Percentiles rank a stretch among this genome's conserved stretches.
Conservation (phyloP, 2,329 filamentous ascomycete genomes). For the Claviceps lovelessii region DNA sequence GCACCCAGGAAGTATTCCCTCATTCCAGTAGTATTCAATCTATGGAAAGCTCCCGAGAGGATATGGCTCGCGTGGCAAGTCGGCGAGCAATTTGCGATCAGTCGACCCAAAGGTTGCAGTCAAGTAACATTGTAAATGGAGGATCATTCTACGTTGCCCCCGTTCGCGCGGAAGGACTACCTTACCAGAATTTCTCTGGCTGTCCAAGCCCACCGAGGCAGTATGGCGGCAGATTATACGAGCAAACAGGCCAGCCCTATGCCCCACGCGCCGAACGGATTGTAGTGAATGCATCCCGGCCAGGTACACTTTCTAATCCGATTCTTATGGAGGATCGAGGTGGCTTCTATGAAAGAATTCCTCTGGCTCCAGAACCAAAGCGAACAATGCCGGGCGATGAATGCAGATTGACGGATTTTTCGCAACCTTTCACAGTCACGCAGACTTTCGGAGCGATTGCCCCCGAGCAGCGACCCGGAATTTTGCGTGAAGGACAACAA, state of each 20-base stretch:
- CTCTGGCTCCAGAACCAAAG: neutral
- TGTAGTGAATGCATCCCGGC: slow-evolving; percentile 17
- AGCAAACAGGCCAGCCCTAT: slow-evolving; percentile 7
- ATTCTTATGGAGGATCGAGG: slow-evolving; percentile 27
- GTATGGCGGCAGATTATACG: slow-evolving; percentile 7
- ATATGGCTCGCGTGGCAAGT: neutral
- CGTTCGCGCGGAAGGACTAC: neutral
- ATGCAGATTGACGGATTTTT: neutral
- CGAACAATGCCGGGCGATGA: neutral
- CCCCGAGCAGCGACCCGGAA: slow-evolving; percentile 11
- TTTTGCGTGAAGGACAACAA: slow-evolving; percentile 9
- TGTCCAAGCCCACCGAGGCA: slow-evolving; percentile 1
- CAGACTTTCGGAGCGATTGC: slow-evolving; percentile 7
- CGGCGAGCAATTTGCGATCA: slow-evolving; percentile 9
- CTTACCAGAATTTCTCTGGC: neutral
- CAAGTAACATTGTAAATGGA: neutral
- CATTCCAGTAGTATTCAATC: slow-evolving; percentile 6
- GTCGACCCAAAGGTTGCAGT: neutral
- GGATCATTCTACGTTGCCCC: slow-evolving; percentile 2
- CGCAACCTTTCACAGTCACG: slow-evolving; percentile 5
- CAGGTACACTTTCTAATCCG: slow-evolving; percentile 18
- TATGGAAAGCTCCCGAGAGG: neutral
- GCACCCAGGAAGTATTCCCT: slow-evolving; percentile 4
- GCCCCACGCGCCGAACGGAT: slow-evolving; percentile 14
- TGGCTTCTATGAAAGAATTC: slow-evolving; percentile 23